Base-by-base conservation (phyloP, 1,284 basidiomycete species). In the Violaceomyces palustris region DNA sequence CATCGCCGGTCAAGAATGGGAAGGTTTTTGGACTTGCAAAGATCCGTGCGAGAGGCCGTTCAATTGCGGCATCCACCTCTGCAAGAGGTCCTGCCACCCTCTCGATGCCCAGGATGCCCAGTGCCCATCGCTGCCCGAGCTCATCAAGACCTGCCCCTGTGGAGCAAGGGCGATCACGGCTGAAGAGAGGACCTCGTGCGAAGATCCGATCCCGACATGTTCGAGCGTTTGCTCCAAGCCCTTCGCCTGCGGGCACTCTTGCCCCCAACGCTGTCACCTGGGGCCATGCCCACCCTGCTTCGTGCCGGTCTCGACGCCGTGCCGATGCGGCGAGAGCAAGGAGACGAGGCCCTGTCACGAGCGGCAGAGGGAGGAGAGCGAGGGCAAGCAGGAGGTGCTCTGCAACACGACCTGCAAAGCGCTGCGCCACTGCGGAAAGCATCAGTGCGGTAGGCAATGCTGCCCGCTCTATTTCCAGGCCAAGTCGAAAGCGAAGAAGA, bases 391-490 rank as follows among this genome's bases (percentile, higher is more conserved):
- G 39, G 58, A 62, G 26, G 60, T 65, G 9, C 45, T 70, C 4
- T 71, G 68, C 31, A 19, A 50, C 17, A 56, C 50, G 7, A 42
- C 59, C 9, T 72, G 70, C 45, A 51, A 59, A 18, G 66, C 67
- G 3, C 44, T 67, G 27, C 58, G 69, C 9, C 54, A 64, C 39
- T 72, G 67, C 43, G 61, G 60, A 12, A 49, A 53, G 33, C 70
- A 72, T 35, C 48, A 61, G 29, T 72, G 70, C 45, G 46, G 50
- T 11, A 51, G 58, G 9, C 42, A 42, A 14, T 72, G 69, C 54
- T 72, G 69, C 24, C 69, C 69, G 6, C 59, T 70, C 25, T 54
- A 48, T 32, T 69, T 65, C 35, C 65, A 67, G 29, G 69, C 67
- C 33, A 67, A 57, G 43, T 42, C 38, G 36, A 58, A 64, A 32